Evolutionary conservation across 257 asterid species (phyloP), one percentile per base, ranked within the genome.

Genomic region (Solanum ahanhuiri): DNA sequence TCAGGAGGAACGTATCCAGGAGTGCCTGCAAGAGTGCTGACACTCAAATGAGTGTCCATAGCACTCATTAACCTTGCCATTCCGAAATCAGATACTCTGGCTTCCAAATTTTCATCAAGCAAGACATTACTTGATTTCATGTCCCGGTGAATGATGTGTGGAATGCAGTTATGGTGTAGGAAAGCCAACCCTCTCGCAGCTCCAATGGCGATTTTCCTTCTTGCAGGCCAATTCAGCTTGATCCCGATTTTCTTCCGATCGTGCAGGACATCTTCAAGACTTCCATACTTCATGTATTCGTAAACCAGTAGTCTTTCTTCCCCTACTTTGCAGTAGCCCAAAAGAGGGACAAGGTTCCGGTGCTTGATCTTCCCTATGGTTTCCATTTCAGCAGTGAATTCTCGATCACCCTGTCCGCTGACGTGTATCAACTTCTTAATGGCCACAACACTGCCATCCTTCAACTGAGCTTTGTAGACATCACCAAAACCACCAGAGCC

Each of bases 1-100:
- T 96, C 99, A 0, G 99, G 99, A 11, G 99, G 99, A 35, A 96
- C 99, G 12, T 96, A 96, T 6, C 99, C 99, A 0, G 99, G 99
- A 17, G 99, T 96, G 15, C 99, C 99, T 0, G 99, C 98, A 12
- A 95, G 90, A 7, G 98, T 96, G 89, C 98, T 96, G 14, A 95
- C 98, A 37, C 98, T 96, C 88, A 96, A 87, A 85, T 95, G 99
- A 7, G 99, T 96, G 86, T 96, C 99, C 95, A 89, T 90, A 4
- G 95, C 95, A 85, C 93, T 96, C 99, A 96, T 92, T 12, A 87
- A 89, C 89, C 99, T 87, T 0, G 99, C 99, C 99, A 96, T 96
- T 63, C 99, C 99, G 18, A 96, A 96, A 91, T 96, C 99, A 0
- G 99, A 96, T 5, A 96, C 99, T 84, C 98, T 82, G 5, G 98